Evolutionary conservation across 805 yeast genomes (phyloP).

Genomic region (Blastobotrys chiropterorum): DNA sequence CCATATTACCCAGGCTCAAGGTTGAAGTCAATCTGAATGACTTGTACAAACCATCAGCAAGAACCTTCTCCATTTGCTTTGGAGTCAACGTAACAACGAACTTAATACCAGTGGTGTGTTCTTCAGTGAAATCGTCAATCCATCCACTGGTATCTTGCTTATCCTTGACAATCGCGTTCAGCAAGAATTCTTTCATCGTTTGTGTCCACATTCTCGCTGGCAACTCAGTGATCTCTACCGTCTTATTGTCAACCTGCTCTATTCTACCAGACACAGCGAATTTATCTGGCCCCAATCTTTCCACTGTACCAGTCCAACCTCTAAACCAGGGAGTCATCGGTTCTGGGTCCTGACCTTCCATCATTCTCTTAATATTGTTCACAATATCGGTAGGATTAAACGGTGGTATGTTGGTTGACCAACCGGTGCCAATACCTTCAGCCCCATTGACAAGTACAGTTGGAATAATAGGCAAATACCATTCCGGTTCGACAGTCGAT

Average conservation of each 20-base stretch:
- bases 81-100: conserved; percentile 68
- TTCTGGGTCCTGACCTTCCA: conserved; percentile 62
- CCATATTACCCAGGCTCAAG: conserved; percentile 79
- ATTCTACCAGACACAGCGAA: conserved; percentile 75
- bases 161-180: conserved; percentile 51
- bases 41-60: conserved; percentile 70
- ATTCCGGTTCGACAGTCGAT: conserved; percentile 87
- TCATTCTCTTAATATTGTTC: conserved; percentile 60
- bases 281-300: conserved; percentile 51
- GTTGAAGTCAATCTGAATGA: conserved; percentile 71
- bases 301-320: conserved; percentile 89
- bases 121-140: conserved; percentile 94
- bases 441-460: conserved; percentile 93
- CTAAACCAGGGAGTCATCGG: conserved; percentile 90
- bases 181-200: conserved; percentile 76
- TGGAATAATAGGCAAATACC: conserved; percentile 92
- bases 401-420: conserved; percentile 91
- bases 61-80: conserved; percentile 80
- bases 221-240: conserved; percentile 83
- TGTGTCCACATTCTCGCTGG: conserved; percentile 93
- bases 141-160: conserved; percentile 63
- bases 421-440: conserved; percentile 98
- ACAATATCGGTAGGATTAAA: conserved; percentile 84
- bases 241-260: conserved; percentile 71
- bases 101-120: conserved; percentile 75